Conservation (phyloP, 352 stramenopile genomes). For the Phytopythium sindhum region DNA sequence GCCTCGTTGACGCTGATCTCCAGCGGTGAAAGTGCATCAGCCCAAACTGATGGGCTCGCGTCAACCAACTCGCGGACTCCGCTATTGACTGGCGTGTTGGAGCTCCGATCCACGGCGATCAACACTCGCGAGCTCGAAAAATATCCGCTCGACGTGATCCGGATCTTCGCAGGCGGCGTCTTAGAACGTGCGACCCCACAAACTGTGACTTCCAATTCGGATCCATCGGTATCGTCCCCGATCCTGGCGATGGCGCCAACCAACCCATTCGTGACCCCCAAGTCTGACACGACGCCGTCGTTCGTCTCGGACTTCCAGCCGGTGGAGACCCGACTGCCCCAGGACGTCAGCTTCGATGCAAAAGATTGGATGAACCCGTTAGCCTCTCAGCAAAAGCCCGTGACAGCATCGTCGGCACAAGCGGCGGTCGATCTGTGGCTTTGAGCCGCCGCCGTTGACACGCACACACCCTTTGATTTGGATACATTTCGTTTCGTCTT, state of each 20-base stretch:
- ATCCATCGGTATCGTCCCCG: background rate
- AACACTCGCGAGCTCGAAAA: constrained; percentile 45
- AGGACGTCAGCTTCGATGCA: background rate
- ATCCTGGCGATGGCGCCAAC: background rate
- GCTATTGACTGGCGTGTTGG: constrained; percentile 34
- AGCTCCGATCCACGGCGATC: constrained; percentile 47
- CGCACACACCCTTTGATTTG: background rate
- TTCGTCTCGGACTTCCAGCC: background rate
- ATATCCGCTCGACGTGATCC: constrained; percentile 27
- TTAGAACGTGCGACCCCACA: background rate
- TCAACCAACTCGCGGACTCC: background rate
- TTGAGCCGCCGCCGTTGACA: background rate
- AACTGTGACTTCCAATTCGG: too few relatives aligned
- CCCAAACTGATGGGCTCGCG: background rate
- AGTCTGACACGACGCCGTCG: background rate
- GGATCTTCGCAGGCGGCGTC: constrained; percentile 31
- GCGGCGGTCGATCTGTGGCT: constrained; percentile 1
- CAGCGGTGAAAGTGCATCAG: background rate
- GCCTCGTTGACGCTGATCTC: constrained; percentile 40
- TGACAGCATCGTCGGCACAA: background rate
- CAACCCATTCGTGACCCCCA: background rate
- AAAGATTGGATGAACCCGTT: background rate
- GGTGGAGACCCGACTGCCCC: constrained; percentile 1
- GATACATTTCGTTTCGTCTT: background rate
- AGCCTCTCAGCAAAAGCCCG: background rate